Conservation (phyloP, 2,329 filamentous ascomycete genomes). For the Rutstroemia sp. region DNA sequence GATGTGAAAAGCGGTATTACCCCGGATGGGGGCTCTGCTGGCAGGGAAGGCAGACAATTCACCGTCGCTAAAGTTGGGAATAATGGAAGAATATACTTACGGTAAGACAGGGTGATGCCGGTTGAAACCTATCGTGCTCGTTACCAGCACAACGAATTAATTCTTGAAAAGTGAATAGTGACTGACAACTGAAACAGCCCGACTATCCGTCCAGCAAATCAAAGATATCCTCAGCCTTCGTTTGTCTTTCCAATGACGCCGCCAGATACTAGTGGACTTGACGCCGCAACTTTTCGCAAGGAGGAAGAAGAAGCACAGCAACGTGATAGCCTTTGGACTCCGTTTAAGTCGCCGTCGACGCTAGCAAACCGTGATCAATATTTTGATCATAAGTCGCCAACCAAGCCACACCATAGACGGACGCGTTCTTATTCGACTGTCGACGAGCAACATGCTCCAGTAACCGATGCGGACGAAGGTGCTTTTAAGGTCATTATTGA, state of each 20-base stretch:
- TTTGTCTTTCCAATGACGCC: conserved; percentile 56
- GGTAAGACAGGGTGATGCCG: conserved; percentile 44
- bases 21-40: conserved; percentile 53
- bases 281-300: conserved; percentile 33
- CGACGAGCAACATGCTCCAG: conserved; percentile 50
- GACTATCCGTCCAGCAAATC: conserved; percentile 52
- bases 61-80: conserved; percentile 76
- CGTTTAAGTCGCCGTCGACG: conserved; percentile 26
- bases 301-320: conserved; percentile 20
- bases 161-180: conserved; percentile 7
- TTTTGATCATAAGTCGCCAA: conserved; percentile 13
- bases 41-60: conserved; percentile 43
- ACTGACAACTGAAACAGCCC: conserved; percentile 39
- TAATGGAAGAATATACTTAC: conserved; percentile 75
- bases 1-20: conserved; percentile 47
- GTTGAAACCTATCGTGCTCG: conserved; percentile 8
- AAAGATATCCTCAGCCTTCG: conserved; percentile 53
- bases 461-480: conserved; percentile 50
- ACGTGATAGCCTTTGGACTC: conserved; percentile 27
- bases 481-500: conserved; percentile 78
- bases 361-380: conserved; percentile 32
- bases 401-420: conserved; percentile 41
- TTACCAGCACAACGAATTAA: conserved; percentile 6
- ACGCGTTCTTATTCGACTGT: conserved; percentile 72
- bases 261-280: conserved; percentile 50